Evolutionary conservation across 257 asterid genomes (phyloP).

Genomic region (Euphrasia confusa): DNA sequence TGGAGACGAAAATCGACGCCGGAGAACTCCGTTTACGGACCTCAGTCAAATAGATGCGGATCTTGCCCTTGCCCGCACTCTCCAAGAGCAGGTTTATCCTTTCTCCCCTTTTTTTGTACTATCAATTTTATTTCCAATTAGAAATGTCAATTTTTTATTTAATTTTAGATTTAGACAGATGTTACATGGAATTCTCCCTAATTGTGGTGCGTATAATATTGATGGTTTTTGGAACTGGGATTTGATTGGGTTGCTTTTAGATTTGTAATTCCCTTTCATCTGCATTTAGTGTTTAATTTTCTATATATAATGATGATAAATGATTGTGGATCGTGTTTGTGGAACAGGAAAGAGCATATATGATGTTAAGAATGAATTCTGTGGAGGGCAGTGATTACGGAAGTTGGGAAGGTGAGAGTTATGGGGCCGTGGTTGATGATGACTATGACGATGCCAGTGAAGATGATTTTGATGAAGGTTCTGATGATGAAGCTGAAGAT

Average conservation of each 20-base stretch:
- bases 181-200: background rate
- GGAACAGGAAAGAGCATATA: constrained; percentile 83
- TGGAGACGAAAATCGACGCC: constrained; percentile 34
- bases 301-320: background rate
- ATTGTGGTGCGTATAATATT: background rate
- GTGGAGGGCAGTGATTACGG: constrained; percentile 58
- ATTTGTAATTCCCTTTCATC: background rate
- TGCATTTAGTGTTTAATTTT: background rate
- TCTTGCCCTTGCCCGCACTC: constrained; percentile 93
- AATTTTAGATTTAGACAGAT: background rate
- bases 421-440: constrained; percentile 49
- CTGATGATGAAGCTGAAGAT: constrained; percentile 52
- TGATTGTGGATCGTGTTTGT: background rate
- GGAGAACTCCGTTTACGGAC: constrained; percentile 75
- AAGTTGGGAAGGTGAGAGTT: constrained; percentile 71
- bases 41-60: constrained; percentile 91
- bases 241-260: background rate
- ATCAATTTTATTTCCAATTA: constrained; percentile 5
- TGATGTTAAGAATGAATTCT: constrained; percentile 78
- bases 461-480: constrained; percentile 61
- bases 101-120: background rate
- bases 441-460: constrained; percentile 61
- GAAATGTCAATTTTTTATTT: background rate
- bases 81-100: constrained; percentile 70
- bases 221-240: constrained; percentile 15